These are phyloP conservation scores for Boletus fagicola DNA, from an alignment of 768 basidiomycete species.

Conservation along the genomic window DNA sequence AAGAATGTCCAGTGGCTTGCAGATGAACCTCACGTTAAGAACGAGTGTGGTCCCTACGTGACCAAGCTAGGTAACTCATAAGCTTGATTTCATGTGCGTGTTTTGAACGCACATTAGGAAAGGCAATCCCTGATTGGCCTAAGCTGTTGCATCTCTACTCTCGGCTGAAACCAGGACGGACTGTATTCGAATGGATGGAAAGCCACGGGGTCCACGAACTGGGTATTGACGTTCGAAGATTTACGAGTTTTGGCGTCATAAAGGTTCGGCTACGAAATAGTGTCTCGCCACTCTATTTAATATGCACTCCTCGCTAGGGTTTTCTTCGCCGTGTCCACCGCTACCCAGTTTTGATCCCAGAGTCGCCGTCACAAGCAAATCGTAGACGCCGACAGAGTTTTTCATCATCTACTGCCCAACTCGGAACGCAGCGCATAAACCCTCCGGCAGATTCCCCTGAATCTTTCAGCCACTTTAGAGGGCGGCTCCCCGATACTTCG, in stretches of 20 bases:
- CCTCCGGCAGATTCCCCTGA: constrained; percentile 15
- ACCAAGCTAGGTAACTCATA: constrained; percentile 59
- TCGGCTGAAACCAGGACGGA: constrained; percentile 76
- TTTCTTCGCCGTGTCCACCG: constrained; percentile 91
- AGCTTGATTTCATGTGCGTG: not conserved
- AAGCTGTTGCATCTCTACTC: constrained; percentile 85
- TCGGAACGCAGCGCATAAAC: constrained; percentile 9
- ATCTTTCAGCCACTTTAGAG: constrained; percentile 17
- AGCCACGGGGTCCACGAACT: constrained; percentile 62
- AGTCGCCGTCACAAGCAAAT: constrained; percentile 26
- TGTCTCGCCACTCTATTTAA: not conserved
- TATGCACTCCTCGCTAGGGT: constrained; percentile 46
- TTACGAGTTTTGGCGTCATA: constrained; percentile 95
- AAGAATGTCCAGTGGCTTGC: constrained; percentile 87
- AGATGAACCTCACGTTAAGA: constrained; percentile 76
- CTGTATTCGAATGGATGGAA: constrained; percentile 87
- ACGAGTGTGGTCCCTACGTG: constrained; percentile 92
- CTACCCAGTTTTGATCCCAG: constrained; percentile 75
- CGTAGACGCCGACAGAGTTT: constrained; percentile 34
- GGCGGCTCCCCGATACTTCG: constrained; percentile 22
- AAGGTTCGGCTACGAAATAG: constrained; percentile 51
- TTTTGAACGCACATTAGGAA: constrained; percentile 38
- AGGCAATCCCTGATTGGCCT: constrained; percentile 78
- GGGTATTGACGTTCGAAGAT: constrained; percentile 90
- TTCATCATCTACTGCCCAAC: constrained; percentile 18